phyloP scores from a whole-genome alignment of 768 basidiomycete genomes.

The Rhodotorula kratochvilovae region DNA sequence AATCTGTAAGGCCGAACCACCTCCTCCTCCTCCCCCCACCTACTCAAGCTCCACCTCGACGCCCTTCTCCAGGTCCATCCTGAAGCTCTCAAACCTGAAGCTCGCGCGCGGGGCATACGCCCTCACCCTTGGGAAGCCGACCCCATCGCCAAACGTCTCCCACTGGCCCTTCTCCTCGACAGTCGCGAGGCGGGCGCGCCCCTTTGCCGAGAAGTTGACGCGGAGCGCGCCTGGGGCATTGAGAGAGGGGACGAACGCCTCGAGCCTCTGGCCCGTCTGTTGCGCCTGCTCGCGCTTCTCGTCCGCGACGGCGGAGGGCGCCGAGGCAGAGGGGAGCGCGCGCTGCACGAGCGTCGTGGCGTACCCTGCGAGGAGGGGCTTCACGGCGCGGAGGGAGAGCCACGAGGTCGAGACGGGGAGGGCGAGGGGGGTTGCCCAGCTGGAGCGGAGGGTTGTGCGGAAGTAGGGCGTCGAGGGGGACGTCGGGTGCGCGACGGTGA shows the following conservation, averaged over 20 bases:
- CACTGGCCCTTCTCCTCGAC: constrained; percentile 4
- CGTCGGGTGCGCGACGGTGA: constrained; percentile 15
- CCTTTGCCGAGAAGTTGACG: constrained; percentile 1
- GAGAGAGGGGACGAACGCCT: constrained; percentile 2
- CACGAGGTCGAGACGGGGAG: constrained; percentile 16
- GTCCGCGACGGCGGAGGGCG: neutral
- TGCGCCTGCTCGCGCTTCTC: too few relatives aligned
- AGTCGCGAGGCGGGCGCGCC: neutral
- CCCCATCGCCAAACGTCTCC: constrained; percentile 10
- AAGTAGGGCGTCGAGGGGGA: constrained; percentile 18
- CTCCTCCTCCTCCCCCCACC: too few relatives aligned
- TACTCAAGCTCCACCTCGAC: too few relatives aligned
- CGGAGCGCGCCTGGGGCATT: constrained; percentile 2
- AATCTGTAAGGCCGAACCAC: too few relatives aligned
- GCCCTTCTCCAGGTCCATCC: constrained; percentile 1
- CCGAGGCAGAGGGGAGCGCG: neutral
- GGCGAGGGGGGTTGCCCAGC: constrained; percentile 18
- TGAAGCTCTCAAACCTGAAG: constrained; percentile 2
- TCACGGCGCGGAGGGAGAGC: constrained; percentile 8
- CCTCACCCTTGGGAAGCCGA: constrained; percentile 6
- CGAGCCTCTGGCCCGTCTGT: neutral
- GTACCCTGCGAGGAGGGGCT: constrained; percentile 12
- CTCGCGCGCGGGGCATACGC: neutral
- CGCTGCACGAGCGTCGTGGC: constrained; percentile 1
- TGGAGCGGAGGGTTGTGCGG: constrained; percentile 17